A percentile compares a stretch with the other conserved stretches of the same genome.
Evolutionary conservation across 1,284 basidiomycete genomes (phyloP).

Genomic region (Rhodotorula sp.): DNA sequence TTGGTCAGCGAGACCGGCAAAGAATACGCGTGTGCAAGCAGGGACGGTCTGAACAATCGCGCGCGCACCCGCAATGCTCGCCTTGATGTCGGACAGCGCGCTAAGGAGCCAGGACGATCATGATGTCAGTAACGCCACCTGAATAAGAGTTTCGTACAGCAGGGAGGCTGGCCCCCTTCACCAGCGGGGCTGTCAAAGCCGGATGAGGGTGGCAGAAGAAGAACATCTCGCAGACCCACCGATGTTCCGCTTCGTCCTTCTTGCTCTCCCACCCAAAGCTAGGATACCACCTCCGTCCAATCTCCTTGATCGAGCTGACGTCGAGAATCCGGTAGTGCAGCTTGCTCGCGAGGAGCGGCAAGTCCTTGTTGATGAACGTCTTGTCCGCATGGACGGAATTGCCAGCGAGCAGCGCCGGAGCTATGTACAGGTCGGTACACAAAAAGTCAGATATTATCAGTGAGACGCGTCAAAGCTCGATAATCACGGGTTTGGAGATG

Average conservation of each 20-base stretch:
- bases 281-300: conserved; percentile 49
- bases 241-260: conserved; percentile 33
- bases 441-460: background rate
- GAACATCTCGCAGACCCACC: conserved; percentile 9
- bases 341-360: conserved; percentile 43
- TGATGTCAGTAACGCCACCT: too few relatives aligned
- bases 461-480: too few relatives aligned
- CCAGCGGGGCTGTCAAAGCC: too few relatives aligned
- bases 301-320: conserved; percentile 44
- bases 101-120: background rate
- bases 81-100: conserved; percentile 28
- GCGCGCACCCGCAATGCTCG: conserved; percentile 25
- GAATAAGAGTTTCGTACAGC: too few relatives aligned
- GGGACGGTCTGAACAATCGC: too few relatives aligned
- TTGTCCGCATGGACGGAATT: conserved; percentile 52
- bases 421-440: background rate
- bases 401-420: conserved; percentile 48
- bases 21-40: background rate
- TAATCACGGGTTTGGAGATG: background rate
- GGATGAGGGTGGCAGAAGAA: too few relatives aligned
- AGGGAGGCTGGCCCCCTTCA: too few relatives aligned
- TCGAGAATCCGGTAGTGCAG: conserved; percentile 52
- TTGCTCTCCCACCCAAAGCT: conserved; percentile 9
- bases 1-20: background rate
- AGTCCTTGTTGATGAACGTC: conserved; percentile 45